These are phyloP conservation scores for Schizothecium vesticola DNA, from an alignment of 495 filamentous ascomycete genomes.

Conservation along the genomic window DNA sequence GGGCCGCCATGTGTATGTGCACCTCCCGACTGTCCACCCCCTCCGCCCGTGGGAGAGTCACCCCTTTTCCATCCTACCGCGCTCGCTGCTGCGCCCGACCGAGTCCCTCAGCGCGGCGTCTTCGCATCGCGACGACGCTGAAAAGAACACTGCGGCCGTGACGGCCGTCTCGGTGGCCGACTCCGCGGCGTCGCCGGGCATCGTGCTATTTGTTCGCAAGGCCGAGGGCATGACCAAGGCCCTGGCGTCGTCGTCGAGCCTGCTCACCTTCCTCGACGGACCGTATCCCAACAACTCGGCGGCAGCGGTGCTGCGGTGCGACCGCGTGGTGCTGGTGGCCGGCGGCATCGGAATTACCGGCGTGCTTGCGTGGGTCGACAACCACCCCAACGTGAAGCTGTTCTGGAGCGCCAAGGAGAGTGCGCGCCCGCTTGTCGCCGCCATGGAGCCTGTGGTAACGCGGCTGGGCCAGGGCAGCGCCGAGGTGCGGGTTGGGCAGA, in stretches of 20 bases:
- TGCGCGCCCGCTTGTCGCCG: conserved; percentile 13
- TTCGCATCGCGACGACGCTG: neutral
- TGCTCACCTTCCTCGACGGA: conserved; percentile 31
- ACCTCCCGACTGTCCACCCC: neutral
- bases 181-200: conserved; percentile 6
- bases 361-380: conserved; percentile 22
- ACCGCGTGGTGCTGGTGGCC: conserved; percentile 35
- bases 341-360: conserved; percentile 44
- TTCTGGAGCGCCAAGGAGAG: conserved; percentile 30
- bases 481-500: neutral
- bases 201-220: conserved; percentile 29
- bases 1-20: neutral
- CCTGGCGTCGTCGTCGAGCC: conserved; percentile 7
- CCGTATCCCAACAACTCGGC: conserved; percentile 21
- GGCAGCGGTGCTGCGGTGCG: conserved; percentile 16
- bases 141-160: neutral
- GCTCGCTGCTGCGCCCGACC: neutral
- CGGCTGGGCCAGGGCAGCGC: neutral
- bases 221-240: conserved; percentile 25
- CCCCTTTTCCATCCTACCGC: neutral
- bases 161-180: neutral
- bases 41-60: neutral
- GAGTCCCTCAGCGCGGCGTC: neutral
- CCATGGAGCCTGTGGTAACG: neutral
- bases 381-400: conserved; percentile 36